phyloP scores from a whole-genome alignment of 1,284 basidiomycete species.

The Crocinoboletus sp. region DNA sequence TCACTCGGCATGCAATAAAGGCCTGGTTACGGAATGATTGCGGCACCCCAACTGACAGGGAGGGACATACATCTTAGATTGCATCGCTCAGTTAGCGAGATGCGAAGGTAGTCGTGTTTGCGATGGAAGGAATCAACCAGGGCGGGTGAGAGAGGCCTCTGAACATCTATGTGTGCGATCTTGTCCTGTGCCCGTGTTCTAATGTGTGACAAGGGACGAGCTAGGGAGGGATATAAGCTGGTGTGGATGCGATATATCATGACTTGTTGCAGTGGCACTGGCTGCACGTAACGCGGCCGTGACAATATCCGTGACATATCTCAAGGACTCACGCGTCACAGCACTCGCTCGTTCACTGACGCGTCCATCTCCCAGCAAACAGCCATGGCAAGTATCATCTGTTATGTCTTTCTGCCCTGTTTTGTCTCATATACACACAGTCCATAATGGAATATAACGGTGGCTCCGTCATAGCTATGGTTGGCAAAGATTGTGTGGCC shows the following conservation, averaged over 20 bases:
- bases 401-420: not conserved
- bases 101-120: constrained; percentile 78
- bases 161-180: constrained; percentile 51
- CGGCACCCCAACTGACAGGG: not conserved
- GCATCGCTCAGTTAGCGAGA: constrained; percentile 84
- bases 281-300: too few species aligned
- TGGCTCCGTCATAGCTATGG: constrained; percentile 99
- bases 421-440: constrained; percentile 35
- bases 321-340: constrained; percentile 27
- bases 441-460: constrained; percentile 89
- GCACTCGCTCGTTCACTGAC: constrained; percentile 13
- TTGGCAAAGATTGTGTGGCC: constrained; percentile 98
- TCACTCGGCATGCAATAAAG: constrained; percentile 91
- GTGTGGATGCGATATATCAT: constrained; percentile 17
- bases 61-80: constrained; percentile 72
- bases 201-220: constrained; percentile 20
- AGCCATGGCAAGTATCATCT: constrained; percentile 25
- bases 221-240: constrained; percentile 1
- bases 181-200: constrained; percentile 28
- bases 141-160: constrained; percentile 44
- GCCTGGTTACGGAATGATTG: constrained; percentile 40
- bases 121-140: constrained; percentile 67
- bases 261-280: too few species aligned
- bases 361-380: constrained; percentile 18
- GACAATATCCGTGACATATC: too few species aligned